phyloP scores from a whole-genome alignment of 768 basidiomycete genomes.

The Hericium erinaceus region DNA sequence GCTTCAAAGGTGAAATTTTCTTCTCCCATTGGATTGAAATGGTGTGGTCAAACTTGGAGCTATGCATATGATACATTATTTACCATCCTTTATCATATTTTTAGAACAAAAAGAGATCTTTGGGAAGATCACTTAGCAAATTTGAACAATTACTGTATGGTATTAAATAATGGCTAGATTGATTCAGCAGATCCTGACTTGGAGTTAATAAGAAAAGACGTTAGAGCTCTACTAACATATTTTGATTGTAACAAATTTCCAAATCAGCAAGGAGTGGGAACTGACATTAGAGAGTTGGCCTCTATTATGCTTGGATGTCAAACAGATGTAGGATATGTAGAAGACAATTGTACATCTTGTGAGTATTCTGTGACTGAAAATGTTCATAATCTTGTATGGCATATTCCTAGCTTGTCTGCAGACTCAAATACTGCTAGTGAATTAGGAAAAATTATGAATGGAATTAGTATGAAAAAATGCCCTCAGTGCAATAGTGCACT shows the following conservation, averaged over 20 bases:
- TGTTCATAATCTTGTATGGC: not conserved
- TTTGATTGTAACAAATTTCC: not conserved
- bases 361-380: not conserved
- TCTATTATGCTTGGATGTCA: not conserved
- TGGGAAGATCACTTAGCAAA: not conserved
- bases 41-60: not conserved
- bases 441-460: not conserved
- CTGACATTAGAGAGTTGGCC: not conserved
- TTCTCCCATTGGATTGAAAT: not conserved
- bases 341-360: not conserved
- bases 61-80: conserved; percentile 8
- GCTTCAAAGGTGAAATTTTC: not conserved
- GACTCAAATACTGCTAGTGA: not conserved
- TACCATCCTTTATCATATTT: not conserved
- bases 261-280: not conserved
- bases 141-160: not conserved
- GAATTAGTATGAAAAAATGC: not conserved
- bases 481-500: not conserved
- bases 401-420: not conserved
- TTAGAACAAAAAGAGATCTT: not conserved
- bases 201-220: not conserved
- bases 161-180: not conserved
- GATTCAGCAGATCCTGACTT: not conserved
- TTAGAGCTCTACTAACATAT: not conserved
- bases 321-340: not conserved